Base-by-base conservation (phyloP, 2,329 filamentous ascomycete species). In the Sarocladium strictum region DNA sequence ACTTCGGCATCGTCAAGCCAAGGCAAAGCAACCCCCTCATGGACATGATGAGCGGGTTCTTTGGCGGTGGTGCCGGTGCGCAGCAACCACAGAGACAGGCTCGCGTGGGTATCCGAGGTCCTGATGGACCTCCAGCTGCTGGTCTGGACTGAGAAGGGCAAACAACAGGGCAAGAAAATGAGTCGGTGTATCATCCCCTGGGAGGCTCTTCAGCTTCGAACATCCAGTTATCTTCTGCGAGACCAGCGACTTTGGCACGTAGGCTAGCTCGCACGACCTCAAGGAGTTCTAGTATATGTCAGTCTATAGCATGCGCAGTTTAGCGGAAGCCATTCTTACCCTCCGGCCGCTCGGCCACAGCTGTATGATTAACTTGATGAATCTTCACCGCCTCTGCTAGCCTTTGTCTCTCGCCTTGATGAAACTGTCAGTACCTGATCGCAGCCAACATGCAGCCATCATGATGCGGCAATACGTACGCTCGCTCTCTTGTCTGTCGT, bases 11-110 rank as follows among this genome's bases (percentile, higher is more conserved):
- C 68, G 83, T 85, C 74, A 86, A 91, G 66, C 93, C 92, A 47
- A 81, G 87, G 64, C 90, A 96, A 75, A 88, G 86, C 59, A 97
- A 97, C 69, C 92, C 92, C 2, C 76, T 99, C 69, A 84, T 97
- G 72, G 94, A 99, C 68, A 97, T 99, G 92, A 95, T 99, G 89
- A 92, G 91, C 49, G 92, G 85, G 58, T 83, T 99, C 78, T 89
- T 99, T 65, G 92, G 92, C 50, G 90, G 90, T 19, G 86, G 84
- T 6, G 81, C 78, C 24, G 77, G 60, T 15, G 62, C 76, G 52
- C 62, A 65, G 49, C 60, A 65, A 57, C 67, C 64, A 56, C 67
- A 62, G 55, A 64, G 40, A 53, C 75, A 81, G 3, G 82, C 85
- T 62, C 81, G 81, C 12, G 62, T 86, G 62, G 83, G 86, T 62